Percentiles rank a stretch among this genome's conserved stretches.
Conservation (phyloP, 768 basidiomycete species). For the Chiua virens region DNA sequence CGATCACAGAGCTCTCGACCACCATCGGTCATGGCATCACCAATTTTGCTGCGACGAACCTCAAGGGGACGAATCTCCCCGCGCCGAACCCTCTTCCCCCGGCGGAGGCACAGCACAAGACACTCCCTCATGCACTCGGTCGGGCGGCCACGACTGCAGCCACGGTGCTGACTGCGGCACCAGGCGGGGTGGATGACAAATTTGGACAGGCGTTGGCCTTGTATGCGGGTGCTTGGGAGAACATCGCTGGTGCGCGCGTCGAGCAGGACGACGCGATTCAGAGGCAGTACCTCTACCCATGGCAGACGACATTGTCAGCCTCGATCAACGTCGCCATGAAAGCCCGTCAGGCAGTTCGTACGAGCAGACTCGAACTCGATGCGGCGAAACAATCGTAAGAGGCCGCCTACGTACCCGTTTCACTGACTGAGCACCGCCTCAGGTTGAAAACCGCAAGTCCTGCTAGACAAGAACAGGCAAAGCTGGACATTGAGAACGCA, state of each 20-base stretch:
- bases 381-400: conserved; percentile 84
- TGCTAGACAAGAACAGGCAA: conserved; percentile 84
- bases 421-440: conserved; percentile 1
- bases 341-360: conserved; percentile 79
- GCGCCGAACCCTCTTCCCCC: conserved; percentile 59
- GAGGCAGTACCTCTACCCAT: conserved; percentile 70
- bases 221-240: conserved; percentile 84
- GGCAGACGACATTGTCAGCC: conserved; percentile 84
- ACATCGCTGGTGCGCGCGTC: conserved; percentile 74
- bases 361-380: conserved; percentile 84
- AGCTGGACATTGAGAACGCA: conserved; percentile 89
- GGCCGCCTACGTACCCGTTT: neutral
- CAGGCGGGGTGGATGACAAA: conserved; percentile 56
- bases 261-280: conserved; percentile 76
- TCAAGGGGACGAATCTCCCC: conserved; percentile 87
- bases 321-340: conserved; percentile 90
- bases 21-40: conserved; percentile 73
- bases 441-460: conserved; percentile 80
- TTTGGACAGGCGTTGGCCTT: conserved; percentile 75
- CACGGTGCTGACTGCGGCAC: conserved; percentile 42
- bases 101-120: conserved; percentile 79
- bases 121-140: conserved; percentile 90
- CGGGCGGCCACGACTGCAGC: conserved; percentile 74
- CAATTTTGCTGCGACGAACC: conserved; percentile 83
- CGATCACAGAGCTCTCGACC: conserved; percentile 67